Conservation (phyloP, 352 stramenopile genomes). For the Phytopythium helicoides region DNA sequence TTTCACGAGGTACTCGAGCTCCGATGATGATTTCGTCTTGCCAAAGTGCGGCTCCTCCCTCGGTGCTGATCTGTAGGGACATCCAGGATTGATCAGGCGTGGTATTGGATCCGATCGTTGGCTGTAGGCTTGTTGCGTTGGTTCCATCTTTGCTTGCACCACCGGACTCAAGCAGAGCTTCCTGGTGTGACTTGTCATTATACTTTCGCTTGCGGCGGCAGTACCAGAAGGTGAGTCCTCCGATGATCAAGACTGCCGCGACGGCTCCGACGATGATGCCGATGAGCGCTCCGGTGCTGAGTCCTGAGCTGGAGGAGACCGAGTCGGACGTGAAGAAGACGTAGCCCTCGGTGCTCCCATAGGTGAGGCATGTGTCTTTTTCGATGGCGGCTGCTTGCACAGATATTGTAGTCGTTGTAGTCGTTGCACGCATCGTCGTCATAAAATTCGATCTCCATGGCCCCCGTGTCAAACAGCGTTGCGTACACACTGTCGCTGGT, state of each 20-base stretch:
- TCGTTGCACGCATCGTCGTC: background rate
- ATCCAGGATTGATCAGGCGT: too few relatives aligned
- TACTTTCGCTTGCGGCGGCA: background rate
- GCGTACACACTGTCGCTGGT: background rate
- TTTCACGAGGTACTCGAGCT: slow-evolving; percentile 12
- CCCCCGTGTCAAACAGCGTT: background rate
- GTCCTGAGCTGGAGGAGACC: background rate
- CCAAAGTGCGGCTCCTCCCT: slow-evolving; percentile 8
- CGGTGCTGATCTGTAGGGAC: too few relatives aligned
- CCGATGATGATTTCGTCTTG: slow-evolving; percentile 23
- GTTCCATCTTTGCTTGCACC: too few relatives aligned
- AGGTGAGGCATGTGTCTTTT: background rate
- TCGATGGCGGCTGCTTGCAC: background rate
- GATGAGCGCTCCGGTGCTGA: slow-evolving; percentile 3
- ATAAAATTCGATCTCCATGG: too few relatives aligned
- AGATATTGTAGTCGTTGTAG: background rate
- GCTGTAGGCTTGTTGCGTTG: background rate
- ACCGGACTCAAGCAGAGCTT: too few relatives aligned
- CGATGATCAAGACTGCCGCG: slow-evolving; percentile 12
- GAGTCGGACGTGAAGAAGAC: background rate
- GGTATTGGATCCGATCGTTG: too few relatives aligned
- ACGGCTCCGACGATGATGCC: slow-evolving; percentile 12
- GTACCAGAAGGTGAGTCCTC: slow-evolving; percentile 8
- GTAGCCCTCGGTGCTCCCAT: background rate
- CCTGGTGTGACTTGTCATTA: too few relatives aligned